These are phyloP conservation scores for Aureobasidium sp. DNA, from an alignment of 2,329 filamentous ascomycete genomes.

Conservation along the genomic window DNA sequence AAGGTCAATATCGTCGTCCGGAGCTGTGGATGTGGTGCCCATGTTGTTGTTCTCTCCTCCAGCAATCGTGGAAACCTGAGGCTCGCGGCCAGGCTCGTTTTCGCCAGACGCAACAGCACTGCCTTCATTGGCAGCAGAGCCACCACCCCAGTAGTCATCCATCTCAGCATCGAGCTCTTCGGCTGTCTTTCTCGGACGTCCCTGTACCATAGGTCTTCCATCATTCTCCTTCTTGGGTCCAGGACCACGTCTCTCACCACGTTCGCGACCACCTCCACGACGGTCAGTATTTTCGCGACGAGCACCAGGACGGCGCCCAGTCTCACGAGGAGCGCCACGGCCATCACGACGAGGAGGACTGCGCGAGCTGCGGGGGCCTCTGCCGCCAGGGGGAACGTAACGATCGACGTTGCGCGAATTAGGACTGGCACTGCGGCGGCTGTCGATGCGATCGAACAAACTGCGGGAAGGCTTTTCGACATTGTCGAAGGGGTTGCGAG, in stretches of 20 bases:
- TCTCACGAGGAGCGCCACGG: conserved; percentile 36
- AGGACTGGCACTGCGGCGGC: conserved; percentile 36
- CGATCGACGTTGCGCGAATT: conserved; percentile 67
- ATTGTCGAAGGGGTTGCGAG: conserved; percentile 42
- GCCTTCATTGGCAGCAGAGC: conserved; percentile 2
- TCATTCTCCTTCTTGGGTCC: conserved; percentile 42
- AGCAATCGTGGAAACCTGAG: conserved; percentile 12
- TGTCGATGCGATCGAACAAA: conserved; percentile 58
- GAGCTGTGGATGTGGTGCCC: conserved; percentile 11
- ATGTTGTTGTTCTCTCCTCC: conserved; percentile 9
- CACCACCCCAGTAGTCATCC: conserved; percentile 65
- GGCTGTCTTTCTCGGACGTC: conserved; percentile 71
- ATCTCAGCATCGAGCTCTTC: conserved; percentile 95
- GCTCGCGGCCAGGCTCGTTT: conserved; percentile 5
- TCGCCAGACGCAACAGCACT: conserved; percentile 7
- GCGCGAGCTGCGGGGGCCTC: conserved; percentile 41
- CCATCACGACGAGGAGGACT: conserved; percentile 44
- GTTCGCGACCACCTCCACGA: conserved; percentile 24
- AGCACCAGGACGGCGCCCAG: conserved; percentile 40
- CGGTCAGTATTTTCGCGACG: conserved; percentile 31
- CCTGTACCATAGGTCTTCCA: conserved; percentile 32
- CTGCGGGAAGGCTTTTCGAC: conserved; percentile 48
- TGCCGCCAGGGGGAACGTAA: conserved; percentile 60
- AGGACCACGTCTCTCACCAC: conserved; percentile 36
- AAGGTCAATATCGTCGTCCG: conserved; percentile 19